These are phyloP conservation scores for Mortierella antarctica DNA, from an alignment of 192 early-diverging fungal species.

Conservation along the genomic window DNA sequence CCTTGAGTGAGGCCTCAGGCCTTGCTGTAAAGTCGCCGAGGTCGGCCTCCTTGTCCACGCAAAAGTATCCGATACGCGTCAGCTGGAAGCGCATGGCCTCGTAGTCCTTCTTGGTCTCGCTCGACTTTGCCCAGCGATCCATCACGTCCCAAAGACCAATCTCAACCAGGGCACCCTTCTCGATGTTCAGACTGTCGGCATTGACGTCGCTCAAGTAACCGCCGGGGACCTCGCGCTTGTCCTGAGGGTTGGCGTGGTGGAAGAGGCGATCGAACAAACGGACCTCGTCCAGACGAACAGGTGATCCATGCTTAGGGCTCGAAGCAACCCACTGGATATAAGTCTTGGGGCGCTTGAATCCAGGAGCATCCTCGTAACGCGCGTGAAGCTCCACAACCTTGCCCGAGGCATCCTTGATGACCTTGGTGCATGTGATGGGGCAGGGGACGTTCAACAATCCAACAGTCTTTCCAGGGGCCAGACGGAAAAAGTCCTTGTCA, in stretches of 20 bases:
- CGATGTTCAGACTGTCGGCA: constrained; percentile 74
- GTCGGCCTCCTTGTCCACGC: constrained; percentile 91
- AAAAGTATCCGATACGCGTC: constrained; percentile 97
- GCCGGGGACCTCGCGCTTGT: constrained; percentile 82
- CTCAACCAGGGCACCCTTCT: constrained; percentile 82
- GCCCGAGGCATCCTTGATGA: constrained; percentile 82
- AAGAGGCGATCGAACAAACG: constrained; percentile 91
- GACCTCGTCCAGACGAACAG: constrained; percentile 85
- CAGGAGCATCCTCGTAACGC: constrained; percentile 76
- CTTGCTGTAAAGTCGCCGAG: constrained; percentile 73
- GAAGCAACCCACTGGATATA: constrained; percentile 99
- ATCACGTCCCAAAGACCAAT: constrained; percentile 82
- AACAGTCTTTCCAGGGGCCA: constrained; percentile 94
- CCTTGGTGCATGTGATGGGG: constrained; percentile 88
- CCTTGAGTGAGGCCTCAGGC: constrained; percentile 20
- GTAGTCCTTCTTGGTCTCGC: constrained; percentile 66
- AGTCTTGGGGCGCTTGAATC: constrained; percentile 89
- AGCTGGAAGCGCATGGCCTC: constrained; percentile 95
- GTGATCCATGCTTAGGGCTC: constrained; percentile 82
- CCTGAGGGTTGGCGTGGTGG: constrained; percentile 86
- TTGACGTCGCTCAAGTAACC: constrained; percentile 95
- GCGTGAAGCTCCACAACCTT: constrained; percentile 86
- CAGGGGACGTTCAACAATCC: constrained; percentile 88
- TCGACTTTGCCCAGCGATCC: constrained; percentile 63
- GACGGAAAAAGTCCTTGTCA: constrained; percentile 95